These are phyloP conservation scores for Coemansia pectinata DNA, from an alignment of 192 early-diverging fungal genomes.

Conservation along the genomic window DNA sequence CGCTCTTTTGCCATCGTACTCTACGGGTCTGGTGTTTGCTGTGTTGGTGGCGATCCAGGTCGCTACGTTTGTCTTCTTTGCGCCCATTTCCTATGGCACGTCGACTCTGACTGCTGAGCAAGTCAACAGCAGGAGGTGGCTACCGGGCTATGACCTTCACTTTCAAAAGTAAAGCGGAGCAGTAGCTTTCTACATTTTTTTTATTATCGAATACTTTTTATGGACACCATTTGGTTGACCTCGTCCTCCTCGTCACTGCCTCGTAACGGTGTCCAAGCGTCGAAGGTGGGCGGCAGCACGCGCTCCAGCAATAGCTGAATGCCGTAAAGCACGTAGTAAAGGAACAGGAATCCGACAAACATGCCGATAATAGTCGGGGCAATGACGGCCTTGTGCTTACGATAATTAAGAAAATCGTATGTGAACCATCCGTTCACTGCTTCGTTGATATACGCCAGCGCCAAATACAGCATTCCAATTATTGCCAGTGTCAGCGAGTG, in stretches of 20 bases:
- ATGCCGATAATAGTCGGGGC: conserved; percentile 17
- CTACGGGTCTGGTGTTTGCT: conserved; percentile 48
- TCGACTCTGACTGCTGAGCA: conserved; percentile 60
- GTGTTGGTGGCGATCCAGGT: conserved; percentile 53
- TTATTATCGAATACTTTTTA: not conserved
- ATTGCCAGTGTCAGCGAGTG: conserved; percentile 23
- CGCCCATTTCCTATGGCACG: conserved; percentile 86
- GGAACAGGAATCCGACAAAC: conserved; percentile 17
- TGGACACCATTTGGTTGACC: not conserved
- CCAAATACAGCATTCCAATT: conserved; percentile 29
- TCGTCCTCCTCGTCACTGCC: conserved; percentile 2
- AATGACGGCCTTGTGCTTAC: conserved; percentile 16
- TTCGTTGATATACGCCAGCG: conserved; percentile 35
- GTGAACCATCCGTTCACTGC: conserved; percentile 43
- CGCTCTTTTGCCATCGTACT: conserved; percentile 32
- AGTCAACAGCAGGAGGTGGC: conserved; percentile 67
- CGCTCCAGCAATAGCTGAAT: conserved; percentile 28
- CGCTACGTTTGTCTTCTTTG: conserved; percentile 73
- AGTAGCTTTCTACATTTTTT: not conserved
- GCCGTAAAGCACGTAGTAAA: conserved; percentile 34
- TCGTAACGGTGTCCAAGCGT: not conserved
- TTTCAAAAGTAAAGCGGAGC: conserved; percentile 36
- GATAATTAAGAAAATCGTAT: conserved; percentile 45
- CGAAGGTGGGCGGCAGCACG: conserved; percentile 18
- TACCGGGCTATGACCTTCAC: conserved; percentile 88